A percentile compares a stretch with the other conserved stretches of the same genome.
These are phyloP conservation scores for Globisporangium lucens DNA, from an alignment of 352 stramenopile species.

Conservation along the genomic window DNA sequence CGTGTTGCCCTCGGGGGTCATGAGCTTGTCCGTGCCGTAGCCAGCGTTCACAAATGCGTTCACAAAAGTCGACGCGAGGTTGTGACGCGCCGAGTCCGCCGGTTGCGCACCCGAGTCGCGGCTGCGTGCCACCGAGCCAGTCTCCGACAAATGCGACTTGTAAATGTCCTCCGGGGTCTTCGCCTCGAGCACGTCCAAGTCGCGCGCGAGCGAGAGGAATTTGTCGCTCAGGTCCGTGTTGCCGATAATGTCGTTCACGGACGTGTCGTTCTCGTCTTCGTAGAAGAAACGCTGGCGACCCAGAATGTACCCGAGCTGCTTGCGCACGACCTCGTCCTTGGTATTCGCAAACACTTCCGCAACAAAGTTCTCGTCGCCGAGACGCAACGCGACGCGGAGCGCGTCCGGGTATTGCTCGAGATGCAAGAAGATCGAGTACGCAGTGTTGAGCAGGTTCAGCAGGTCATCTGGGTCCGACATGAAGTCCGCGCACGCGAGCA, in stretches of 20 bases:
- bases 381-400: slow-evolving; percentile 94
- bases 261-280: slow-evolving; percentile 91
- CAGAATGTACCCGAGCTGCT: slow-evolving; percentile 97
- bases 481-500: slow-evolving; percentile 97
- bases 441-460: slow-evolving; percentile 86
- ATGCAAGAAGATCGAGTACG: slow-evolving; percentile 94
- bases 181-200: slow-evolving; percentile 97
- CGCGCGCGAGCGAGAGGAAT: slow-evolving; percentile 95
- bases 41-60: slow-evolving; percentile 99
- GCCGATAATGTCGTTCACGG: slow-evolving; percentile 93
- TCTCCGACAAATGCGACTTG: slow-evolving; percentile 99
- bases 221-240: slow-evolving; percentile 97
- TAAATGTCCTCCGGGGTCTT: slow-evolving; percentile 99
- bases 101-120: slow-evolving; percentile 72
- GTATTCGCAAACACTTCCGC: slow-evolving; percentile 78
- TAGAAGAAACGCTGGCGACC: slow-evolving; percentile 93
- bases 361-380: slow-evolving; percentile 82
- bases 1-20: slow-evolving; percentile 92
- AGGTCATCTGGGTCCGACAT: slow-evolving; percentile 99
- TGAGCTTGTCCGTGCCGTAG: slow-evolving; percentile 96
- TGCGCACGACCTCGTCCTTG: slow-evolving; percentile 58
- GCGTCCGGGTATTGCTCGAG: slow-evolving; percentile 95
- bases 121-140: slow-evolving; percentile 69
- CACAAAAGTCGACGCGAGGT: slow-evolving; percentile 99
- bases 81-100: slow-evolving; percentile 96